Conservation (phyloP, 2,329 filamentous ascomycete species). For the Xylaria sp. region DNA sequence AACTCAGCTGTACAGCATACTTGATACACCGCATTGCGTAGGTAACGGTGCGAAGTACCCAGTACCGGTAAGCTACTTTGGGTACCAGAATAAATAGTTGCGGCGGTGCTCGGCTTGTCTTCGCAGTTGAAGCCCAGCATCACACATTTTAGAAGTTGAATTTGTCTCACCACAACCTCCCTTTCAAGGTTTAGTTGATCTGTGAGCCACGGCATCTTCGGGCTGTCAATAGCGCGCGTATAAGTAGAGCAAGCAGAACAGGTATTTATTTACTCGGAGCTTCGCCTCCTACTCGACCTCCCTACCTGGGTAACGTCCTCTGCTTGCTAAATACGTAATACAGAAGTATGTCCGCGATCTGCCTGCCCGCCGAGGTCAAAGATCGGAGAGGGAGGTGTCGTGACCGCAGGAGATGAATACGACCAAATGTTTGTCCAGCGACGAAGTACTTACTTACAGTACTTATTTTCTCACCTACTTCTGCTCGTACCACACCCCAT, state of each 20-base stretch:
- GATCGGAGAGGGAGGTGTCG: constrained; percentile 5
- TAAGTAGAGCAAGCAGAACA: too few relatives aligned
- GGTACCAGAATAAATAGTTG: too few relatives aligned
- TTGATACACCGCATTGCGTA: too few relatives aligned
- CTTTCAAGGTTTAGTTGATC: constrained; percentile 4
- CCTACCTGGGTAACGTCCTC: not conserved
- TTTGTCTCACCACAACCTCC: constrained; percentile 8
- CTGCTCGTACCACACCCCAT: not conserved
- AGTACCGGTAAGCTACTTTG: not conserved
- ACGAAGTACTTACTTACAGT: not conserved
- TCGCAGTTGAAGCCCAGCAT: not conserved
- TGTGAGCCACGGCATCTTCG: constrained; percentile 27
- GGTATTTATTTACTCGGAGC: too few relatives aligned
- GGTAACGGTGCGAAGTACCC: not conserved
- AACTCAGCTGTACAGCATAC: not conserved
- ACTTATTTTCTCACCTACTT: too few relatives aligned
- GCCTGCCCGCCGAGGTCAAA: constrained; percentile 1
- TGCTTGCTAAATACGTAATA: not conserved
- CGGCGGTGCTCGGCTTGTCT: too few relatives aligned
- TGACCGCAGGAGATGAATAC: constrained; percentile 14
- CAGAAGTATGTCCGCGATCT: not conserved
- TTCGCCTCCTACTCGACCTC: not conserved
- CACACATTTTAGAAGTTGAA: not conserved
- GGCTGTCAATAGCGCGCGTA: not conserved
- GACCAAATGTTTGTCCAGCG: constrained; percentile 6